Conservation (phyloP, 2,329 filamentous ascomycete genomes). For the Triangularia setosa region DNA sequence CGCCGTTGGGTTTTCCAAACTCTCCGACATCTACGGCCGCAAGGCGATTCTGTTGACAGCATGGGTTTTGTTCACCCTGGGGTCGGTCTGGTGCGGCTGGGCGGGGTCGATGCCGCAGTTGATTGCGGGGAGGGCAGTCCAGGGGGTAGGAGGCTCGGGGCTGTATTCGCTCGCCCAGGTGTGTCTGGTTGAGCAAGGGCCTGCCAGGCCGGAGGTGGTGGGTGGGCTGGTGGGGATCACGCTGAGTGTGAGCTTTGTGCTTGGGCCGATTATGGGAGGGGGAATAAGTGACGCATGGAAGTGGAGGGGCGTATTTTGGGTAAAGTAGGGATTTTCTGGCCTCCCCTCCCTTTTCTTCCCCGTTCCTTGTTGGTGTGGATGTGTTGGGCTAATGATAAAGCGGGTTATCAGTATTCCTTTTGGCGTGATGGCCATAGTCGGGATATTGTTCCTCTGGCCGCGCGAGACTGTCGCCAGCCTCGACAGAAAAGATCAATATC, state of each 20-base stretch:
- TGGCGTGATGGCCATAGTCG: conserved; percentile 43
- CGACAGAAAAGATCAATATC: not conserved
- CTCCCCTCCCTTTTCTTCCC: not conserved
- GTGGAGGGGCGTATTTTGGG: conserved; percentile 60
- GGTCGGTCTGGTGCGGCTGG: conserved; percentile 51
- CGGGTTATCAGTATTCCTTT: conserved; percentile 43
- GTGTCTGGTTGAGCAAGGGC: conserved; percentile 53
- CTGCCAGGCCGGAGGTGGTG: conserved; percentile 49
- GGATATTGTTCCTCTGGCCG: conserved; percentile 38
- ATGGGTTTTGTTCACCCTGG: conserved; percentile 53
- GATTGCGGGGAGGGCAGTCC: conserved; percentile 57
- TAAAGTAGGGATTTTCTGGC: conserved; percentile 47
- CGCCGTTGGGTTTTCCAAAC: conserved; percentile 53
- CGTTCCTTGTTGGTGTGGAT: too few species aligned
- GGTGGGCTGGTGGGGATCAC: conserved; percentile 54
- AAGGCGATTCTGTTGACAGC: conserved; percentile 46
- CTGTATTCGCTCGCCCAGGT: conserved; percentile 59
- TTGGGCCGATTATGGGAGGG: conserved; percentile 57
- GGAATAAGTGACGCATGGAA: conserved; percentile 47
- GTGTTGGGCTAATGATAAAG: not conserved
- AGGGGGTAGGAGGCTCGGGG: conserved; percentile 59
- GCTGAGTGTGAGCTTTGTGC: conserved; percentile 53
- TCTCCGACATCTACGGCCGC: conserved; percentile 58
- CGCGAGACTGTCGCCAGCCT: conserved; percentile 9
- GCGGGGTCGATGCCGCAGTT: conserved; percentile 48